phyloP scores from a whole-genome alignment of 257 asterid genomes.

The Nicotiana undulata region DNA sequence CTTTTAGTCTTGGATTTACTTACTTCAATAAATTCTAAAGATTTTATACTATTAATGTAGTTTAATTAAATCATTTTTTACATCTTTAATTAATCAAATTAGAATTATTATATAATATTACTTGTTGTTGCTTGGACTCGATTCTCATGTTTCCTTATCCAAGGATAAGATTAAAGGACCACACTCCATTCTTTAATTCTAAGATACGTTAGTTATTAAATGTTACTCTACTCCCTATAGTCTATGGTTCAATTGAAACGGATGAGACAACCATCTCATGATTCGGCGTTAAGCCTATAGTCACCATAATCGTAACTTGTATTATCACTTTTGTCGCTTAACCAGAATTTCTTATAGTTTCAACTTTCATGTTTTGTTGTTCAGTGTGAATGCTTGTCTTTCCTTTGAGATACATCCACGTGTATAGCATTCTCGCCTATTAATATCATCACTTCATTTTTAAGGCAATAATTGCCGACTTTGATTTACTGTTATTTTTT shows the following conservation, averaged over 20 bases:
- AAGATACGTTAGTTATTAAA: neutral
- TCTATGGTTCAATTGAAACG: neutral
- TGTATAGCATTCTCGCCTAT: neutral
- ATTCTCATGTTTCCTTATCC: neutral
- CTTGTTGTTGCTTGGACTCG: neutral
- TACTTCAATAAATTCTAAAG: neutral
- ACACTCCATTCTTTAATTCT: neutral
- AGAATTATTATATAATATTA: no score
- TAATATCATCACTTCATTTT: neutral
- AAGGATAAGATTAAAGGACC: neutral
- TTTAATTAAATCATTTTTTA: no score
- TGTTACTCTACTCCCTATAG: neutral
- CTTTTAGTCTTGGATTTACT: neutral
- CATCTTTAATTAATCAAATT: no score
- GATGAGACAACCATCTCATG: neutral
- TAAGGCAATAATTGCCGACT: neutral
- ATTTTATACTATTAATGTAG: no score
- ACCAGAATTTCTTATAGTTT: neutral
- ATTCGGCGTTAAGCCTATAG: neutral
- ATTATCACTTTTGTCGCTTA: neutral
- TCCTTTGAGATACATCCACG: neutral
- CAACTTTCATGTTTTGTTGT: neutral
- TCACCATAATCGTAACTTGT: neutral
- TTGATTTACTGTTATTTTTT: neutral
- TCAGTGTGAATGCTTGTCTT: neutral